Evolutionary conservation across 2,329 filamentous ascomycete genomes (phyloP), one percentile per base, ranked within the genome.

Genomic region (Cadophora malorum): DNA sequence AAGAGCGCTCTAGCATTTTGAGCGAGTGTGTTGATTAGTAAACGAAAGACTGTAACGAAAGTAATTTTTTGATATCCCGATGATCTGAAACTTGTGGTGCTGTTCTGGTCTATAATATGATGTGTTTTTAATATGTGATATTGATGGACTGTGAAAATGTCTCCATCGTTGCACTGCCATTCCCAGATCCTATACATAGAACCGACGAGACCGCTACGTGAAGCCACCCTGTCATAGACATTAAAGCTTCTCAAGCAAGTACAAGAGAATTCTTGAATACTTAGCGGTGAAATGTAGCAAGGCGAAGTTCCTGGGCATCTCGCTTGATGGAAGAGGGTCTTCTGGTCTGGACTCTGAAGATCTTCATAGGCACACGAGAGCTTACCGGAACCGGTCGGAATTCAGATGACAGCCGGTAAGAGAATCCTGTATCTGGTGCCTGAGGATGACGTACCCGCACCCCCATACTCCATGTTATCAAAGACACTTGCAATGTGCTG

Each of bases 121-220:
- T 49, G 21, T 49, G 6, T 9, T 49, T 19, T 49, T 49, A 19
- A 49, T 49, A 21, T 49, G 45, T 49, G 45, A 7, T 21, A 4
- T 49, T 49, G n/a, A 21, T 8, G 21, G 14, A 31, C 23, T 16
- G 14, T 14, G 52, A 56, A 31, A 4, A 16, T 31, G 9, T 56
- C 52, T 31, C 14, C 25, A 6, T 19, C 31, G 8, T 56, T 19
- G 52, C 52, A 56, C 52, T 56, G 52, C 52, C 52, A 56, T 56
- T 31, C 52, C 31, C 19, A 56, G n/a, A 56, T 16, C 52, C 52
- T 56, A 56, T 56, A 56, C 52, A 31, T 56, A 56, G 52, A 56
- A 21, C 6, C 23, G 25, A 31, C 31, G 23, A 56, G 52, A 31
- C 45, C 45, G 25, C 31, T 56, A 35, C 14, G 8, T 19, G 25